Conservation (phyloP, 768 basidiomycete species). For the Imleria badia region DNA sequence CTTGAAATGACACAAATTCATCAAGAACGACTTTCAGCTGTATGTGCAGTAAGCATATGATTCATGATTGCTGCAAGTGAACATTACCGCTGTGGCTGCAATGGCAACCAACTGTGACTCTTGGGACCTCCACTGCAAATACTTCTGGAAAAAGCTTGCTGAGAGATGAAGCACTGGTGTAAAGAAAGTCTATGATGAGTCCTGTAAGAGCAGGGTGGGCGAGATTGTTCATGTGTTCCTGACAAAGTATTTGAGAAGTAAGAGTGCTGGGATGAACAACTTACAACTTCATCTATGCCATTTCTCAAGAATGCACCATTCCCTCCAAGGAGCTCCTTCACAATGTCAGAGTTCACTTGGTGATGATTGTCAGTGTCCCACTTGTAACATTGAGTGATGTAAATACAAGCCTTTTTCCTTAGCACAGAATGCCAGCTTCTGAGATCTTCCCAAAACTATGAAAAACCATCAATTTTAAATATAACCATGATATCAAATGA, state of each 20-base stretch:
- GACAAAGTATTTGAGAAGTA: not conserved
- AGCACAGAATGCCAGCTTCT: too few relatives aligned
- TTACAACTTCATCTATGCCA: not conserved
- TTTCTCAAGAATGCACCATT: not conserved
- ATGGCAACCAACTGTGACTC: not conserved
- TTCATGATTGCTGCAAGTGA: too few relatives aligned
- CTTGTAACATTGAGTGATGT: not conserved
- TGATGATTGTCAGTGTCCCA: not conserved
- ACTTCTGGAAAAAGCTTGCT: not conserved
- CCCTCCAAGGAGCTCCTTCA: not conserved
- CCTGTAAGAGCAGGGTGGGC: not conserved
- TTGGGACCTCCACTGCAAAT: not conserved
- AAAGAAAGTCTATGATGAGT: not conserved
- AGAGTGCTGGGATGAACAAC: not conserved
- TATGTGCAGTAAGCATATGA: not conserved
- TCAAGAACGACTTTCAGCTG: not conserved
- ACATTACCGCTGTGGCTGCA: not conserved
- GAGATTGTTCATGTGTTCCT: not conserved
- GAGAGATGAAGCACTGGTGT: not conserved
- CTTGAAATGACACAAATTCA: not conserved
- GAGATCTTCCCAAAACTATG: not conserved
- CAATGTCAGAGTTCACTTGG: not conserved
- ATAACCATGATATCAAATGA: too few relatives aligned
- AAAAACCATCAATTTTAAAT: too few relatives aligned
- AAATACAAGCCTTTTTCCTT: not conserved